These are phyloP conservation scores for Sabuloglossum arenarium DNA, from an alignment of 495 filamentous ascomycete genomes.

Conservation along the genomic window DNA sequence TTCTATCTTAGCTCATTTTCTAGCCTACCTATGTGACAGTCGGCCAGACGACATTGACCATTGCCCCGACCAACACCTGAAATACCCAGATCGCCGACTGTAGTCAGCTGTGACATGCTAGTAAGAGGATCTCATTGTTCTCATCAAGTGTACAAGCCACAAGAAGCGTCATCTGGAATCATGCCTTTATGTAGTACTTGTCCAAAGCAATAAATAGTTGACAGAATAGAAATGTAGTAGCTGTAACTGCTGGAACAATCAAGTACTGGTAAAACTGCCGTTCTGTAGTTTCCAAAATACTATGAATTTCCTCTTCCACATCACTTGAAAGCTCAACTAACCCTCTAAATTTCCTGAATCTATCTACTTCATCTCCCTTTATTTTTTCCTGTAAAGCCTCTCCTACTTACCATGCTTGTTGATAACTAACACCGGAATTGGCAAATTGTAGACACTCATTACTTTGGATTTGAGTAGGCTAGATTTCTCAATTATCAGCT, in stretches of 20 bases:
- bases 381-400: not conserved
- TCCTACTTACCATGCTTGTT: not conserved
- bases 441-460: not conserved
- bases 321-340: not conserved
- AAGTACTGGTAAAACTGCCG: too few relatives aligned
- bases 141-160: not conserved
- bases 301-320: too few relatives aligned
- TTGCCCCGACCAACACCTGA: too few relatives aligned
- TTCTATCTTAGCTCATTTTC: too few relatives aligned
- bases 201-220: conserved; percentile 1
- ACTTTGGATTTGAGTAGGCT: not conserved
- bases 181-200: not conserved
- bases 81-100: too few relatives aligned
- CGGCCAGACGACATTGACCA: too few relatives aligned
- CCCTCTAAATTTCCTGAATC: not conserved
- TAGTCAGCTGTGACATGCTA: too few relatives aligned
- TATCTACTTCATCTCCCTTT: not conserved
- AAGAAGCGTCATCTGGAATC: not conserved
- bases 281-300: not conserved
- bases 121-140: not conserved
- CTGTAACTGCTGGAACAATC: not conserved
- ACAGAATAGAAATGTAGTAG: not conserved
- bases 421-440: not conserved
- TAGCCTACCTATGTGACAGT: too few relatives aligned
- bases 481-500: not conserved